phyloP scores from a whole-genome alignment of 495 filamentous ascomycete species.

The Lophium mytilinum region DNA sequence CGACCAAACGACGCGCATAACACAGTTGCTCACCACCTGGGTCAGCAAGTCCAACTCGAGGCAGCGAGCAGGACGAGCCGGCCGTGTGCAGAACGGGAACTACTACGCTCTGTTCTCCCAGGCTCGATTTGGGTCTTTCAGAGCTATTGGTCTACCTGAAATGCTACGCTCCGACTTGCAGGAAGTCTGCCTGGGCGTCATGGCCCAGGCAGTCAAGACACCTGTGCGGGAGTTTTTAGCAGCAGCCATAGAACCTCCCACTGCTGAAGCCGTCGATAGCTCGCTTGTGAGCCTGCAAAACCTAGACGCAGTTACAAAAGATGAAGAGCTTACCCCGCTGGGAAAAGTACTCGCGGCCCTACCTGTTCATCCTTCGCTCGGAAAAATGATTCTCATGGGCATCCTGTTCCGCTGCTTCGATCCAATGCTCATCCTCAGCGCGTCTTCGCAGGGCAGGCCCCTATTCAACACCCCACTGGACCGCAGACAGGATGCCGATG shows the following conservation, averaged over 20 bases:
- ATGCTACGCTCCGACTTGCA: conserved; percentile 45
- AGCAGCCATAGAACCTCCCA: conserved; percentile 47
- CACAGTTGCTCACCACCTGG: conserved; percentile 43
- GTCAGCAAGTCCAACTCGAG: conserved; percentile 46
- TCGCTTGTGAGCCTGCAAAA: conserved; percentile 41
- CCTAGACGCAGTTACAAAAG: conserved; percentile 42
- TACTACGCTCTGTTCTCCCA: conserved; percentile 51
- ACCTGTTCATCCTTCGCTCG: conserved; percentile 43
- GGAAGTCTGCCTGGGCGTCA: conserved; percentile 43
- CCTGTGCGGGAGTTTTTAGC: conserved; percentile 36
- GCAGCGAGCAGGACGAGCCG: conserved; percentile 52
- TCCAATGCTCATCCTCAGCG: conserved; percentile 48
- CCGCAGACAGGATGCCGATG: conserved; percentile 26
- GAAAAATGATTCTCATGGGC: conserved; percentile 52
- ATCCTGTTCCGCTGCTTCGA: conserved; percentile 55
- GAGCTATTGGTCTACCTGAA: conserved; percentile 41
- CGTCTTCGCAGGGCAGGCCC: conserved; percentile 33
- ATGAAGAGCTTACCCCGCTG: conserved; percentile 46
- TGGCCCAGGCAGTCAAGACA: conserved; percentile 28
- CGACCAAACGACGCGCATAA: conserved; percentile 39
- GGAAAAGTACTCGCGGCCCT: conserved; percentile 43
- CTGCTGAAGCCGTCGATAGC: conserved; percentile 34
- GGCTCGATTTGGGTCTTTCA: conserved; percentile 41
- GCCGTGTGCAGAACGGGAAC: conserved; percentile 49
- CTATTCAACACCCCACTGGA: conserved; percentile 40